Percentiles rank a stretch among this genome's conserved stretches.
phyloP scores from a whole-genome alignment of 805 yeast species.

The Kazachstania taianensis region DNA sequence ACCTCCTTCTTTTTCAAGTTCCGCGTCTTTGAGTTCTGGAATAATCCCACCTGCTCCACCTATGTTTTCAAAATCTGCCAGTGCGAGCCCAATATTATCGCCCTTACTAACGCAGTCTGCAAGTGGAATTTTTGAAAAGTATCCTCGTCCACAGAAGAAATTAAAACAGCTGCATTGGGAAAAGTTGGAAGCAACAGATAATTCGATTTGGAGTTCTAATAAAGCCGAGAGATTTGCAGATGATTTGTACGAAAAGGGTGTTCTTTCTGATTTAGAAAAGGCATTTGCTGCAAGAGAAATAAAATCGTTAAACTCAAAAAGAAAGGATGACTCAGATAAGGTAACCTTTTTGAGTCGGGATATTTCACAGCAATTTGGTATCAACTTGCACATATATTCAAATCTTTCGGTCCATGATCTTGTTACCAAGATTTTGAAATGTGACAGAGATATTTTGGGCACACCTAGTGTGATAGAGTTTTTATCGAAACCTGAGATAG shows the following conservation, averaged over 20 bases:
- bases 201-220: constrained; percentile 76
- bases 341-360: constrained; percentile 70
- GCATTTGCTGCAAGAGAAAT: constrained; percentile 77
- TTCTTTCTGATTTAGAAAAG: constrained; percentile 72
- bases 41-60: constrained; percentile 13
- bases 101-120: constrained; percentile 29
- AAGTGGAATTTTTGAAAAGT: constrained; percentile 37
- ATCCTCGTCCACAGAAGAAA: constrained; percentile 63
- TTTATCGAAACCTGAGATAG: constrained; percentile 61
- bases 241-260: constrained; percentile 63
- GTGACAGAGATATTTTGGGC: constrained; percentile 61
- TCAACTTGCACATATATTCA: constrained; percentile 75
- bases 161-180: constrained; percentile 97
- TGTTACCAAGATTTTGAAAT: constrained; percentile 59
- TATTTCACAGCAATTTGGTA: constrained; percentile 88
- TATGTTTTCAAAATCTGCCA: constrained; percentile 11
- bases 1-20: constrained; percentile 19
- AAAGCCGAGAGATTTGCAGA: constrained; percentile 49
- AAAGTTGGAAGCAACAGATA: constrained; percentile 70
- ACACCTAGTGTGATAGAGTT: constrained; percentile 76
- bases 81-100: constrained; percentile 16
- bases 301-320: constrained; percentile 39
- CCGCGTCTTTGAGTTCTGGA: constrained; percentile 31
- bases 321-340: constrained; percentile 42
- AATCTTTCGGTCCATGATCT: constrained; percentile 52